A percentile compares a stretch with the other conserved stretches of the same genome.
These are phyloP conservation scores for Sungouiozyma intestinalis DNA, from an alignment of 805 yeast species.

Conservation along the genomic window DNA sequence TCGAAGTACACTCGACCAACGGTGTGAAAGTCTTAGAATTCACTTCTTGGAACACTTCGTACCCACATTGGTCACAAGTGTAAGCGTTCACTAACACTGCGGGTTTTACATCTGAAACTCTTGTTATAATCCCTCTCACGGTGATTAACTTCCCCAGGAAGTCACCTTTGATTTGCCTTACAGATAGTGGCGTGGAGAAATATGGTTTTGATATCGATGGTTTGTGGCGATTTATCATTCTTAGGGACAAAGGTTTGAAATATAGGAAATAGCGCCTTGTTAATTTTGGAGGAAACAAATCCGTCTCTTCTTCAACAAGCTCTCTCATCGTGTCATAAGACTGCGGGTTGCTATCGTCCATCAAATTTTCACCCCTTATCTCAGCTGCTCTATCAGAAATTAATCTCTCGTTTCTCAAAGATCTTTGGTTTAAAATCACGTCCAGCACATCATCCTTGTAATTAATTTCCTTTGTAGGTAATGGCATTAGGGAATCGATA, in stretches of 20 bases:
- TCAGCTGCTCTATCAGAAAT: conserved; percentile 61
- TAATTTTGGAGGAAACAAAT: conserved; percentile 73
- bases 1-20: conserved; percentile 75
- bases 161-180: conserved; percentile 78
- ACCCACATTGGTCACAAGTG: conserved; percentile 96
- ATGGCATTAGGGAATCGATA: conserved; percentile 74
- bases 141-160: conserved; percentile 82
- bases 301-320: conserved; percentile 31
- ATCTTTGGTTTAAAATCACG: conserved; percentile 84
- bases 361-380: conserved; percentile 33
- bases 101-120: conserved; percentile 96
- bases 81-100: conserved; percentile 84
- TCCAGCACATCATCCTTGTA: conserved; percentile 87
- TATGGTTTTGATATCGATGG: conserved; percentile 7
- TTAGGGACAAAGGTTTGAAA: conserved; percentile 64
- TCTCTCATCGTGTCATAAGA: conserved; percentile 26
- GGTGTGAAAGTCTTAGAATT: conserved; percentile 78
- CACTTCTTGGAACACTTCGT: conserved; percentile 93
- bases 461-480: conserved; percentile 66
- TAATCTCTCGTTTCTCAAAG: conserved; percentile 65
- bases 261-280: conserved; percentile 81
- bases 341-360: conserved; percentile 19
- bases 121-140: conserved; percentile 85
- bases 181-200: conserved; percentile 57
- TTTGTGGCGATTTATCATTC: conserved; percentile 22